Percentiles rank a stretch among this genome's conserved stretches.
phyloP scores from a whole-genome alignment of 2,329 filamentous ascomycete species.

The Talaromyces sp. region DNA sequence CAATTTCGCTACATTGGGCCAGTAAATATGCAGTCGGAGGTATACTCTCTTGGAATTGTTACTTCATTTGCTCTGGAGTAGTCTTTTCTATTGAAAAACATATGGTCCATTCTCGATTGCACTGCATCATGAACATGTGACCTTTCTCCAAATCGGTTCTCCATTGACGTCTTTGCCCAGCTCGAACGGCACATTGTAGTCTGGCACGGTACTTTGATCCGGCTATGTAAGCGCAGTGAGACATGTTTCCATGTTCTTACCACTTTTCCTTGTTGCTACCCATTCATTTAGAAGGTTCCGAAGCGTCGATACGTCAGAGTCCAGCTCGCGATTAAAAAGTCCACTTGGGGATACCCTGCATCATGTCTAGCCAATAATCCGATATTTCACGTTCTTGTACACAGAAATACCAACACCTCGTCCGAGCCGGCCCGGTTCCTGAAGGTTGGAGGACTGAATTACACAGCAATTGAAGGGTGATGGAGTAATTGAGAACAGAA shows the following conservation, averaged over 20 bases:
- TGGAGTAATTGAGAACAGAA: conserved; percentile 19
- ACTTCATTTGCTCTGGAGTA: conserved; percentile 1
- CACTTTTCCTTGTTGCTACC: conserved; percentile 19
- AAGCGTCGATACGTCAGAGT: conserved; percentile 21
- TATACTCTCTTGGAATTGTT: not conserved
- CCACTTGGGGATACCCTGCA: conserved; percentile 22
- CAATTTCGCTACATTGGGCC: not conserved
- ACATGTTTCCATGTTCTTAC: conserved; percentile 20
- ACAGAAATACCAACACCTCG: conserved; percentile 20
- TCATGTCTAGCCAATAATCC: conserved; percentile 15
- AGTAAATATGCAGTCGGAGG: not conserved
- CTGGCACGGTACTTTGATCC: conserved; percentile 18
- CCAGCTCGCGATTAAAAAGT: conserved; percentile 19
- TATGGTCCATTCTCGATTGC: conserved; percentile 21
- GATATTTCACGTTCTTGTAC: conserved; percentile 25
- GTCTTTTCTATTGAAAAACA: conserved; percentile 23
- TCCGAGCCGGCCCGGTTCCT: conserved; percentile 22
- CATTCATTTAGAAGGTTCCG: conserved; percentile 22
- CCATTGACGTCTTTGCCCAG: conserved; percentile 17
- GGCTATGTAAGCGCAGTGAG: conserved; percentile 24
- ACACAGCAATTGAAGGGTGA: conserved; percentile 19
- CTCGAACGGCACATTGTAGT: conserved; percentile 22
- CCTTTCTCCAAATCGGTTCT: conserved; percentile 18
- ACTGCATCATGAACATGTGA: not conserved
- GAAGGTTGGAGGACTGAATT: conserved; percentile 21